Base-by-base conservation (phyloP, 192 early-diverging fungal genomes). In the Coemansia sp. region DNA sequence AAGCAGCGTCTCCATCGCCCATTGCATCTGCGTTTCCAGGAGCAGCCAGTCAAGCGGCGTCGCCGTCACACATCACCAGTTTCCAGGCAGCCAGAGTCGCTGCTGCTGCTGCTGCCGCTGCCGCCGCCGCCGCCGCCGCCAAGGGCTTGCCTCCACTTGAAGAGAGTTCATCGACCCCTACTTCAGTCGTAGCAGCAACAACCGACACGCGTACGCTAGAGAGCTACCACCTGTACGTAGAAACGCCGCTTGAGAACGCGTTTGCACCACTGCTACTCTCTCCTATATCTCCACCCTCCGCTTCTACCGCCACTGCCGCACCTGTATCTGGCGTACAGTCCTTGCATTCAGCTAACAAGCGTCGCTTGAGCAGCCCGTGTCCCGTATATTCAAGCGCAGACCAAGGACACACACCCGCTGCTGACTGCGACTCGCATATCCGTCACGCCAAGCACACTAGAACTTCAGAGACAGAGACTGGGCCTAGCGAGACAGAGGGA, bases 221-320 rank as follows among this genome's bases (percentile, higher is more conserved):
- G 41, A 70, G 63, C 69, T 72, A 74, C 53, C 71, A 74, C 22
- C 24, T 80, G 63, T 74, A 80, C 76, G 70, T 80, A 5, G 70
- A 69, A 46, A 72, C 76, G 0, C 71, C 67, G 33, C 54, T 54
- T 8, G 76, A 80, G 37, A 66, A 72, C 71, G 58, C 67, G 3
- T 60, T 62, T 44, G 37, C 62, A 15, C 66, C 65, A 33, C 59
- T 66, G 14, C 46, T 50, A 14, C 46, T 50, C 46, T 50, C 46
- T 22, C 46, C 46, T 27, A 15, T 50, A 50, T 50, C 46, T 32
- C 29, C 29, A 2, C 3, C 29, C 29, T 32, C 50, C 14, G 50
- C 50, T 4, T 12, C 50, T 21, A 17, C 50, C n/a, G 39, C 38
- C 8, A 27, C 57, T 15, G 27, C 57, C 42, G 40, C 24, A 32